A percentile compares a stretch with the other conserved stretches of the same genome.
These are phyloP conservation scores for Ogataea methanolica DNA, from an alignment of 805 yeast genomes.

Conservation along the genomic window DNA sequence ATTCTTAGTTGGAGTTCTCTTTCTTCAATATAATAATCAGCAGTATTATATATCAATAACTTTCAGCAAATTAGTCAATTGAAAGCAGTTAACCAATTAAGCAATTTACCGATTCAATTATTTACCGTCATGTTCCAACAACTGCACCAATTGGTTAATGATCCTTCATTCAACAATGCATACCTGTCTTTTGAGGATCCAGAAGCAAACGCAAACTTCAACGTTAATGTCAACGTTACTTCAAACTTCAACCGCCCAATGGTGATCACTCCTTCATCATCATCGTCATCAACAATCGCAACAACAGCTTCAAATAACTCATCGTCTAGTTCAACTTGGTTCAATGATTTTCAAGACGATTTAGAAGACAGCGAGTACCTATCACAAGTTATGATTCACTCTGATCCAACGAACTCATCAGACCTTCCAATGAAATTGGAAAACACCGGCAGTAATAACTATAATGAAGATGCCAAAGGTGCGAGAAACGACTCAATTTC, in stretches of 20 bases:
- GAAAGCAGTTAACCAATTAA: too few relatives aligned
- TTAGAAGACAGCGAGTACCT: slow-evolving; percentile 2
- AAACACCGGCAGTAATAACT: too few relatives aligned
- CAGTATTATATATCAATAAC: too few relatives aligned
- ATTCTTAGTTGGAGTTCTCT: too few relatives aligned
- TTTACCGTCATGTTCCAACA: slow-evolving; percentile 1
- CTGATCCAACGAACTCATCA: not conserved
- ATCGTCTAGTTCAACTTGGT: slow-evolving; percentile 8
- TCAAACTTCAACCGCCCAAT: not conserved
- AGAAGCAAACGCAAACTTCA: not conserved
- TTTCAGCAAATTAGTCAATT: too few relatives aligned
- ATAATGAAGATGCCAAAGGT: too few relatives aligned
- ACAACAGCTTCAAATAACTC: not conserved
- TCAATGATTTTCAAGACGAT: slow-evolving; percentile 15
- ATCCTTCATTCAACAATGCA: not conserved
- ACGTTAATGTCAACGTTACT: not conserved
- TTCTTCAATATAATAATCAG: too few relatives aligned
- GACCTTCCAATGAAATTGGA: too few relatives aligned
- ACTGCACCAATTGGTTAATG: slow-evolving; percentile 1
- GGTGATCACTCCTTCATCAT: not conserved
- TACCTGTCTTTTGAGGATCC: slow-evolving; percentile 1
- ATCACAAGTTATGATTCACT: slow-evolving; percentile 1
- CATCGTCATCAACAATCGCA: not conserved
- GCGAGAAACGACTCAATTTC: too few relatives aligned
- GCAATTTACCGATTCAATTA: not conserved